Evolutionary conservation across 2,329 filamentous ascomycete genomes (phyloP).

Genomic region (Cladosporium phlei): DNA sequence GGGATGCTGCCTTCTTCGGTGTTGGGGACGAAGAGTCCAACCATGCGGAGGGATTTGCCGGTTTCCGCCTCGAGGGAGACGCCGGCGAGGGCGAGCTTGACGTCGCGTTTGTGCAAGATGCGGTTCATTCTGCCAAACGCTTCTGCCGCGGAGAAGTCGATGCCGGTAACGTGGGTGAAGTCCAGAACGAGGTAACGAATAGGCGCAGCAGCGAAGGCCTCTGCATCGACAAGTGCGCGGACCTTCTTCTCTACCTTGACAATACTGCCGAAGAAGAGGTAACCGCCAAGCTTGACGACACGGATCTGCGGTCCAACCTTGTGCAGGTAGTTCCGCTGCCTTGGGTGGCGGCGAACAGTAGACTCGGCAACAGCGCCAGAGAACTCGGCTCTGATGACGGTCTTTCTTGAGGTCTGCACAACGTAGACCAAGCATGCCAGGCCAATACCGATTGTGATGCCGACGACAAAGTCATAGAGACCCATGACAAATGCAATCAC

Average conservation of each 20-base stretch:
- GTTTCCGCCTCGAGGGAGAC: conserved; percentile 71
- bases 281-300: conserved; percentile 86
- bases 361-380: conserved; percentile 85
- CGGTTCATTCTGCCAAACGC: conserved; percentile 91
- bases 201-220: conserved; percentile 69
- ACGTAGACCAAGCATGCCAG: conserved; percentile 88
- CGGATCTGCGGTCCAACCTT: conserved; percentile 84
- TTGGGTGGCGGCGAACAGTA: conserved; percentile 83
- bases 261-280: conserved; percentile 97
- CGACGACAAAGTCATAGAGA: conserved; percentile 90
- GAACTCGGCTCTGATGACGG: conserved; percentile 85
- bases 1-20: conserved; percentile 57
- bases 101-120: conserved; percentile 68
- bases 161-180: conserved; percentile 79
- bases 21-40: conserved; percentile 72
- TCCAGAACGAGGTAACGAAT: conserved; percentile 90
- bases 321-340: conserved; percentile 80
- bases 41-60: conserved; percentile 72
- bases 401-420: conserved; percentile 83
- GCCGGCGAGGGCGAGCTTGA: conserved; percentile 78
- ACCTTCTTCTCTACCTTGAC: conserved; percentile 91
- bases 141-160: conserved; percentile 95
- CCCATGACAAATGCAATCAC: conserved; percentile 94
- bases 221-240: conserved; percentile 73
- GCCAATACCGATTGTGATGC: conserved; percentile 86